These are phyloP conservation scores for Apiotrichum veenhuisii DNA, from an alignment of 1,284 basidiomycete species.

Conservation along the genomic window DNA sequence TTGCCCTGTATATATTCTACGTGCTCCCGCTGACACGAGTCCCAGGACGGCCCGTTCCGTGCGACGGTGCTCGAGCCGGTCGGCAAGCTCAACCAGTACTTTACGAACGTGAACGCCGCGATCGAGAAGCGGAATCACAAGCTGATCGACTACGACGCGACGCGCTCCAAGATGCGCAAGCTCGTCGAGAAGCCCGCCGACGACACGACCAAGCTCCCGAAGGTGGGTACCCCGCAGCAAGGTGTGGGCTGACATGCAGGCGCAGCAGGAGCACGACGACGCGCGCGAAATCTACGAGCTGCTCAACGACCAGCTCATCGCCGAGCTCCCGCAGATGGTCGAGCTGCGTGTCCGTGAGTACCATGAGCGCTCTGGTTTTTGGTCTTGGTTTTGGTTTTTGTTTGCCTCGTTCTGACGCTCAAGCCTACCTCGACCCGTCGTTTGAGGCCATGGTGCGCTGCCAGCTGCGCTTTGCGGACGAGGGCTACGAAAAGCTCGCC, in stretches of 20 bases:
- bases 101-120: slow-evolving; percentile 89
- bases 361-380: no score
- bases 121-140: slow-evolving; percentile 96
- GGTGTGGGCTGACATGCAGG: slow-evolving; percentile 51
- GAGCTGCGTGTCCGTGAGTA: slow-evolving; percentile 78
- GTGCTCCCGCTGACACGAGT: not conserved
- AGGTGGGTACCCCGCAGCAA: slow-evolving; percentile 52
- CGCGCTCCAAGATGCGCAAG: slow-evolving; percentile 83
- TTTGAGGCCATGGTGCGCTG: slow-evolving; percentile 99
- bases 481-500: slow-evolving; percentile 96
- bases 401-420: not conserved
- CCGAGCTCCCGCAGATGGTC: slow-evolving; percentile 85
- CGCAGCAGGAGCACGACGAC: slow-evolving; percentile 93
- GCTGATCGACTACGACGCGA: slow-evolving; percentile 93
- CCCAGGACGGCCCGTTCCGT: slow-evolving; percentile 85
- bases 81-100: slow-evolving; percentile 93
- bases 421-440: slow-evolving; percentile 85
- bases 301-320: slow-evolving; percentile 86
- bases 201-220: slow-evolving; percentile 85
- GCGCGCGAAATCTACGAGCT: slow-evolving; percentile 88
- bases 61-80: slow-evolving; percentile 92
- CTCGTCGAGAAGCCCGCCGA: slow-evolving; percentile 88
- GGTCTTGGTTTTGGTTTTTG: no score
- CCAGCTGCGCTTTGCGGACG: slow-evolving; percentile 94
- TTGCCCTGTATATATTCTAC: no score